phyloP scores from a whole-genome alignment of 257 asterid genomes.

The Vinca minor region DNA sequence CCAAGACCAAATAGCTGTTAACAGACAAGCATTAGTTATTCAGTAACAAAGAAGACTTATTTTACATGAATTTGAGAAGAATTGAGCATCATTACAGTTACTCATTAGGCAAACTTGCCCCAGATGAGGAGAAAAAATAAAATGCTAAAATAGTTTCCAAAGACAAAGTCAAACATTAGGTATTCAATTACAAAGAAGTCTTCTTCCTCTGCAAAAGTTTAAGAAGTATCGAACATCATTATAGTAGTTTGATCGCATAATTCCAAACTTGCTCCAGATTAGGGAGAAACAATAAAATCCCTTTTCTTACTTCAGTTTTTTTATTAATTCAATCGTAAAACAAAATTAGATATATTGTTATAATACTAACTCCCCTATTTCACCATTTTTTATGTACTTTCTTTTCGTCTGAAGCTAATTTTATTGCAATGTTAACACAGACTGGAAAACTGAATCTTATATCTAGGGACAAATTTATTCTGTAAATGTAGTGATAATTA shows the following conservation, averaged over 20 bases:
- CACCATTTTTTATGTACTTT: background rate
- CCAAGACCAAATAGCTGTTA: conserved; percentile 97
- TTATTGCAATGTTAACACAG: background rate
- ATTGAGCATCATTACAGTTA: background rate
- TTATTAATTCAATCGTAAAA: background rate
- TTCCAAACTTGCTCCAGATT: background rate
- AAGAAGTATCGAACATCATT: background rate
- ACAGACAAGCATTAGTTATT: conserved; percentile 17
- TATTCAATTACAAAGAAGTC: background rate
- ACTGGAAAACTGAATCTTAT: background rate
- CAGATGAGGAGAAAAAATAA: background rate
- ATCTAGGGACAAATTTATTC: background rate
- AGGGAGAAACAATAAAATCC: background rate
- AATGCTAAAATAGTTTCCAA: conserved; percentile 60
- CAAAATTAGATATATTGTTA: background rate
- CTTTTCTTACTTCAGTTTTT: background rate
- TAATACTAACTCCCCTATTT: too few relatives aligned
- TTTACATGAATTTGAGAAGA: background rate
- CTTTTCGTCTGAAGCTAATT: background rate
- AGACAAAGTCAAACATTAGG: conserved; percentile 18
- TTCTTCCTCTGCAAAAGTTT: background rate
- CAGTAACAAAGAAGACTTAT: background rate
- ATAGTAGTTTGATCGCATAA: background rate
- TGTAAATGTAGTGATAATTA: background rate
- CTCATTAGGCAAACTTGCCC: background rate